These are phyloP conservation scores for Pseudogymnoascus sp. DNA, from an alignment of 2,329 filamentous ascomycete genomes.

Conservation along the genomic window DNA sequence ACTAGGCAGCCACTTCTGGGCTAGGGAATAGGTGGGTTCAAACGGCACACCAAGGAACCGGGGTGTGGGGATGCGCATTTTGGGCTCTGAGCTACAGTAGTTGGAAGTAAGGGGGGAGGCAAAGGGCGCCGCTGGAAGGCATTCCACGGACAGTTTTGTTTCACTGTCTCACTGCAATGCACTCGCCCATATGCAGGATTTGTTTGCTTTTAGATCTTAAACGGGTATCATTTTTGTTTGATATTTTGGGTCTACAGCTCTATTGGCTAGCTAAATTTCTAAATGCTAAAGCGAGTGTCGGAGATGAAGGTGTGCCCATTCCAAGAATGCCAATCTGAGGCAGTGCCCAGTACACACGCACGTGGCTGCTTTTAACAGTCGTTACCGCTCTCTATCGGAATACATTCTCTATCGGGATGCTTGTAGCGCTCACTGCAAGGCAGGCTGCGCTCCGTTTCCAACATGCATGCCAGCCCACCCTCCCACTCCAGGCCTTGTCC, in stretches of 20 bases:
- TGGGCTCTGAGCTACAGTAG: not conserved
- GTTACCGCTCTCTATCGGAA: not conserved
- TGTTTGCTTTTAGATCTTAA: not conserved
- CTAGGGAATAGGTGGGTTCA: not conserved
- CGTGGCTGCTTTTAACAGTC: not conserved
- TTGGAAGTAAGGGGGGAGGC: not conserved
- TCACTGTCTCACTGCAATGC: not conserved
- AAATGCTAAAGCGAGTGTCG: slow-evolving; percentile 8
- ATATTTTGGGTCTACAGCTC: not conserved
- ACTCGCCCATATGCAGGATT: not conserved
- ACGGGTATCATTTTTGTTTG: not conserved
- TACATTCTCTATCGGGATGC: not conserved
- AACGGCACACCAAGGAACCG: not conserved
- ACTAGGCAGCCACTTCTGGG: not conserved
- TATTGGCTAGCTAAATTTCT: slow-evolving; percentile 1
- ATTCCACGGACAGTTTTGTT: not conserved
- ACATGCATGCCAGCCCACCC: slow-evolving; percentile 1
- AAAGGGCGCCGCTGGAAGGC: not conserved
- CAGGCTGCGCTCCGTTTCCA: not conserved
- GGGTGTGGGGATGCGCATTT: not conserved
- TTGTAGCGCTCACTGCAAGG: not conserved
- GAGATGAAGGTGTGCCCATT: slow-evolving; percentile 1
- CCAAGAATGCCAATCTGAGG: slow-evolving; percentile 1
- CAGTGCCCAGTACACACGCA: not conserved
- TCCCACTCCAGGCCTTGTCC: not conserved